Evolutionary conservation across 192 early-diverging fungal species (phyloP), one percentile per base, ranked within the genome.

Genomic region (Geosiphon pyriformis): DNA sequence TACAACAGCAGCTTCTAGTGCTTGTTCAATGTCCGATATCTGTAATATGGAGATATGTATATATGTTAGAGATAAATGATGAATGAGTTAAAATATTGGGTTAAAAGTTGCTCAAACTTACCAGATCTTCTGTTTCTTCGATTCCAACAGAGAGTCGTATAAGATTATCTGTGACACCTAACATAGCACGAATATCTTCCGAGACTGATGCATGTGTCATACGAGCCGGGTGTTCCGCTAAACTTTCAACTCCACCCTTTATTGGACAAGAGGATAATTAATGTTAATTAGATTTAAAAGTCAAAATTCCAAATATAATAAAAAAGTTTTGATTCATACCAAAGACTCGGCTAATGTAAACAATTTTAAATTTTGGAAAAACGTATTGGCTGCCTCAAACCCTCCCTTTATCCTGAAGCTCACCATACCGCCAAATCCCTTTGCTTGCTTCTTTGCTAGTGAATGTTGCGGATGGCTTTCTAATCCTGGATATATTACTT

Each of bases 331-430:
- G n/a, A n/a, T n/a, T n/a, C n/a, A n/a, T 46, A 61, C 59, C 32
- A 99, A 80, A 58, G 88, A 90, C 78, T 99, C 96, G n/a, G 96
- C 96, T 29, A 99, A 78, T 23, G 93, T 92, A 68, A 99, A 94
- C 72, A 93, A 76, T 58, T 84, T 79, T 20, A 93, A 84, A 64
- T 81, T 70, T 53, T 84, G 75, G 55, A 99, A 81, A 82, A 99
- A 96, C 42, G 70, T 76, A 74, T 96, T 94, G 61, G 90, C 91
- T 3, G 85, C 86, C 20, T 82, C 79, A 1, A 94, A 77, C 71
- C 84, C 78, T 53, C 92, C 93, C 73, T 87, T 90, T 75, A 96
- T 87, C 30, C 92, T 82, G 88, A 99, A 96, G 25, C 89, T 88
- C 29, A 99, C 78, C 95, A 99, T 99, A 29, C 95, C 95, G 69